Base-by-base conservation (phyloP, 345 rosid species). In the Fremontodendron californicum region DNA sequence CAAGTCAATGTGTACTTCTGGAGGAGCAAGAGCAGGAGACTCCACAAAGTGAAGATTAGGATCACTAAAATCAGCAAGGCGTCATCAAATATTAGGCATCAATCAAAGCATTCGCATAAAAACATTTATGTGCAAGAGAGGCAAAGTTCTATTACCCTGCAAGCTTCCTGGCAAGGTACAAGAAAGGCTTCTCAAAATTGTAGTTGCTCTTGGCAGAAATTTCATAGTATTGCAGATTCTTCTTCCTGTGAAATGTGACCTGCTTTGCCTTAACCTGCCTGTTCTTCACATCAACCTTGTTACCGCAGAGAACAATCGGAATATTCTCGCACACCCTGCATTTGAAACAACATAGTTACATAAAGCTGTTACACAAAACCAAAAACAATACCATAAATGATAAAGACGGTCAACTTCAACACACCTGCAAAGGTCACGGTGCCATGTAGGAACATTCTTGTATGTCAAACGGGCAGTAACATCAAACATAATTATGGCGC, bases 391-490 rank as follows among this genome's bases (percentile, higher is more conserved):
- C 12, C 16, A 37, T 42, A 77, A 5, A 15, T 10, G 25, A 54
- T 1, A 33, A 27, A 37, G 54, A 1, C 12, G 42, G 46, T 25
- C 18, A 58, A 18, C 37, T 71, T 29, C 39, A 39, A 75, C 75
- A 29, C 11, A 91, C 97, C 98, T 79, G 91, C 97, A 93, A 0
- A 95, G 98, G 78, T 95, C 98, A 23, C 99, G 89, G 54, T 95
- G 98, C 99, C 99, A 95, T 61, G 98, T 95, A 8, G 98, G 98
- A 23, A 96, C 97, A 84, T 96, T 96, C 89, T 96, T 96, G 85
- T 96, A 96, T 0, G 98, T 96, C 82, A 96, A 82, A 29, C 99
- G 86, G 19, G 99, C 98, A 16, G 99, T 61, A 13, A 61, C 65
- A 15, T 61, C 65, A 61, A 61, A 61, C 65, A 61, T 61, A 15